phyloP scores from a whole-genome alignment of 2,329 filamentous ascomycete genomes.

The Pestalotiopsis sp. region DNA sequence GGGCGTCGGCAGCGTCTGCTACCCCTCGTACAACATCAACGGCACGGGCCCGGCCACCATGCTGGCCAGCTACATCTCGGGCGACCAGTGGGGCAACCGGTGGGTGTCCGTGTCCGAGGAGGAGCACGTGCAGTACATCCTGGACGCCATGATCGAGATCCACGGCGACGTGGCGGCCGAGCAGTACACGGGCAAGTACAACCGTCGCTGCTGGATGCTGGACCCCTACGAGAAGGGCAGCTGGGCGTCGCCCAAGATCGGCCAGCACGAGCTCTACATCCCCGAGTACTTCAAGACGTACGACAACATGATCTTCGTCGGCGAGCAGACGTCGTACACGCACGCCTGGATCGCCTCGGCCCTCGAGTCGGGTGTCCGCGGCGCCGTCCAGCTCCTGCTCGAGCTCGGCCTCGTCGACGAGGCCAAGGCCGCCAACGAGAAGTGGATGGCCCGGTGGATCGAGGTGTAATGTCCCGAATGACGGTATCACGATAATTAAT shows the following conservation, averaged over 20 bases:
- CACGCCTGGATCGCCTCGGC: slow-evolving; percentile 71
- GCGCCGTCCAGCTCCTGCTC: slow-evolving; percentile 63
- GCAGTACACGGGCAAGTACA: slow-evolving; percentile 65
- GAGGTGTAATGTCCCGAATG: slow-evolving; percentile 32
- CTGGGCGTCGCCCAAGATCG: slow-evolving; percentile 61
- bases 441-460: slow-evolving; percentile 72
- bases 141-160: slow-evolving; percentile 67
- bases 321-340: slow-evolving; percentile 70
- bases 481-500: not conserved
- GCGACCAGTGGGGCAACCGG: slow-evolving; percentile 34
- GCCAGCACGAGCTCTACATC: slow-evolving; percentile 69
- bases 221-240: slow-evolving; percentile 62
- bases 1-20: slow-evolving; percentile 63
- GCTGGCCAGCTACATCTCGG: slow-evolving; percentile 58
- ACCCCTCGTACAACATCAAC: slow-evolving; percentile 68
- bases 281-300: slow-evolving; percentile 74
- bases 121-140: slow-evolving; percentile 62
- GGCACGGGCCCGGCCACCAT: slow-evolving; percentile 61
- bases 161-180: slow-evolving; percentile 60
- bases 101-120: slow-evolving; percentile 51
- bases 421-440: slow-evolving; percentile 62
- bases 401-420: slow-evolving; percentile 69
- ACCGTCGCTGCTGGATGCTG: slow-evolving; percentile 64
- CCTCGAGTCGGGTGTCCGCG: slow-evolving; percentile 66
- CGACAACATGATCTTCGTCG: slow-evolving; percentile 67